Base-by-base conservation (phyloP, 2,329 filamentous ascomycete genomes). In the Sporothrix variecibatus region DNA sequence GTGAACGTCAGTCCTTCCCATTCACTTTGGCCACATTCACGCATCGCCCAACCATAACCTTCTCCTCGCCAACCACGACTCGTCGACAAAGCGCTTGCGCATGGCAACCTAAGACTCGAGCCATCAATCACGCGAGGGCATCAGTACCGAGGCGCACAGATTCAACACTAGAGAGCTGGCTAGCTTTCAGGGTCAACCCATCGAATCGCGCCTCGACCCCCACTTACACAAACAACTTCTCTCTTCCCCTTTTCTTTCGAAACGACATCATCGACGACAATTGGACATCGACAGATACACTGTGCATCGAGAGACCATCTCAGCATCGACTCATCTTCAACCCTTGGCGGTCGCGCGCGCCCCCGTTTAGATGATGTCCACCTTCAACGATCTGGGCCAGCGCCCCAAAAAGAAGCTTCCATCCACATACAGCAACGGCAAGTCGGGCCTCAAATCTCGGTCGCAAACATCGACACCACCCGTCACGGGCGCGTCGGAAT, bases 401-500 rank as follows among this genome's bases (percentile, higher is more conserved):
- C 77, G 77, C 9, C 75, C 80, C 62, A 80, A 80, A 69, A 81
- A 79, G 75, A 80, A 79, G 72, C 72, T 78, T 34, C 46, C 67
- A 17, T 76, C 78, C 6, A 79, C 80, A n/a, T 81, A 81, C 64
- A 20, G 15, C 43, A 80, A 81, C 53, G 67, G 46, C 46, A 81
- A 78, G 71, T 72, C 77, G 1, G 23, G 46, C 34, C 75, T 77
- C 20, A 79, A 78, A 34, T 76, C 78, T 64, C 78, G 77, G 49
- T 46, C 74, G 23, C 76, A 76, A 26, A 53, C 75, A 0, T 72
- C 73, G 11, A 72, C 73, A 34, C 67, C 71, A 20, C 23, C 65
- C n/a, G 17, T 46, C 62, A 51, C 75, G 2, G 67, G 67, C 28
- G 51, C 71, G 26, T 71, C 73, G 40, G 56, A 51, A 6, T 49